phyloP scores from a whole-genome alignment of 176 grass and related monocot genomes.

The Rhipidocladum racemiflorum region DNA sequence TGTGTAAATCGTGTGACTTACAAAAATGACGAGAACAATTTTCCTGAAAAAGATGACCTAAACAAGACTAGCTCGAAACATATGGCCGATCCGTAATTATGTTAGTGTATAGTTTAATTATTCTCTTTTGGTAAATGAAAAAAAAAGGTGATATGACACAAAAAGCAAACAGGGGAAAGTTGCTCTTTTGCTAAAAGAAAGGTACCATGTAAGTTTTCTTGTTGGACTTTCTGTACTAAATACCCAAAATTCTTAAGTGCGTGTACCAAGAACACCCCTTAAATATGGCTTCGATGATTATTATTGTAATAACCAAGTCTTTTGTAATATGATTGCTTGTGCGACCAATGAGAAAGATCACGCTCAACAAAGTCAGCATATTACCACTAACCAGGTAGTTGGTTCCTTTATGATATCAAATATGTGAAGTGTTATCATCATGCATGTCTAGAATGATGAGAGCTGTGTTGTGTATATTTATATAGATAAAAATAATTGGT shows the following conservation, averaged over 20 bases:
- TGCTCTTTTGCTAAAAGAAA: slow-evolving; percentile 5
- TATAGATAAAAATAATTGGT: too few species aligned
- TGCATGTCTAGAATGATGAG: neutral
- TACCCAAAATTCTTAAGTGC: neutral
- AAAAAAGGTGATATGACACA: neutral
- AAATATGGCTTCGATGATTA: neutral
- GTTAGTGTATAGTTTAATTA: neutral
- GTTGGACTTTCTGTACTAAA: slow-evolving; percentile 9
- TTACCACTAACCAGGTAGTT: slow-evolving; percentile 22
- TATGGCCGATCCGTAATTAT: neutral
- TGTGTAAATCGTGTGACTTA: neutral
- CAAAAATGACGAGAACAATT: neutral
- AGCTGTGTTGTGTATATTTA: neutral
- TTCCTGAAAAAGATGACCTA: neutral
- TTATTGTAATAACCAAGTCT: slow-evolving; percentile 5
- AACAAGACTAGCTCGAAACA: slow-evolving; percentile 1
- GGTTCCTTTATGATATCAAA: slow-evolving; percentile 28
- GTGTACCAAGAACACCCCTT: slow-evolving; percentile 8
- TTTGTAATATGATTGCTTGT: slow-evolving; percentile 29
- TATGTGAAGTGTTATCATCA: neutral
- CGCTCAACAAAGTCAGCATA: slow-evolving; percentile 29
- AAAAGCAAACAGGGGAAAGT: neutral
- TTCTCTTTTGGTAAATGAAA: neutral
- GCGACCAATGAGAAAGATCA: slow-evolving; percentile 20
- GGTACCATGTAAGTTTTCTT: slow-evolving; percentile 10